Conservation (phyloP, 257 asterid genomes). For the Nicotiana tomentosiformis region DNA sequence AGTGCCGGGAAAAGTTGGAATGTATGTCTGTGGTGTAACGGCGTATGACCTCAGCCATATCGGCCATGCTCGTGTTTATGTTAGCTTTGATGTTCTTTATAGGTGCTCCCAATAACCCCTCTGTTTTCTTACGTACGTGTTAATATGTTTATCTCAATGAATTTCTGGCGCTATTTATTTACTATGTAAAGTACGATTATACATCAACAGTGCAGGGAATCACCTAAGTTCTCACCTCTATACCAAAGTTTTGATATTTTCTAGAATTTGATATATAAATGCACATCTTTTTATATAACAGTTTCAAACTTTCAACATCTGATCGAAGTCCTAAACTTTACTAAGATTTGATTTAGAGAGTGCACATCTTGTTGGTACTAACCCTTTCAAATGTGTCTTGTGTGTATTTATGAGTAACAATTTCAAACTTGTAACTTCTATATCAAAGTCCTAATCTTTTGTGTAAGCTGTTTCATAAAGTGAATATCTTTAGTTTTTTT, state of each 20-base stretch:
- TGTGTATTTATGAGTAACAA: not conserved
- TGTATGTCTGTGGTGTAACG: conserved; percentile 96
- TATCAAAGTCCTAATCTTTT: not conserved
- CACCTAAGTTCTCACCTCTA: too few species aligned
- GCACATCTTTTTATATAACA: too few species aligned
- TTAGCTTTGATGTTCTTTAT: conserved; percentile 77
- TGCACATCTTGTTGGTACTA: not conserved
- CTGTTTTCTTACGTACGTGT: not conserved
- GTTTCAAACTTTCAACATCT: too few species aligned
- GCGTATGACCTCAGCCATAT: conserved; percentile 98
- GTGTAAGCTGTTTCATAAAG: too few species aligned
- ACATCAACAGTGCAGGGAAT: too few species aligned
- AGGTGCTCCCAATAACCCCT: conserved; percentile 32
- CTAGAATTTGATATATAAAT: too few species aligned
- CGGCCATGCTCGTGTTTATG: conserved; percentile 97
- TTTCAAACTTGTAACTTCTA: not conserved
- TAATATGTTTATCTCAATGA: not conserved
- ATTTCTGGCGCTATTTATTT: not conserved
- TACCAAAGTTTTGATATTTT: too few species aligned
- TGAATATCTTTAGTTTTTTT: too few species aligned
- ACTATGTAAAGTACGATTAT: too few species aligned
- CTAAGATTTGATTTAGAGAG: not conserved
- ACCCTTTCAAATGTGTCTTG: not conserved
- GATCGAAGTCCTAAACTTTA: not conserved
- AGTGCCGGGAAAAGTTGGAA: conserved; percentile 71